Conservation (phyloP, 2,329 filamentous ascomycete species). For the Didymella pomorum region DNA sequence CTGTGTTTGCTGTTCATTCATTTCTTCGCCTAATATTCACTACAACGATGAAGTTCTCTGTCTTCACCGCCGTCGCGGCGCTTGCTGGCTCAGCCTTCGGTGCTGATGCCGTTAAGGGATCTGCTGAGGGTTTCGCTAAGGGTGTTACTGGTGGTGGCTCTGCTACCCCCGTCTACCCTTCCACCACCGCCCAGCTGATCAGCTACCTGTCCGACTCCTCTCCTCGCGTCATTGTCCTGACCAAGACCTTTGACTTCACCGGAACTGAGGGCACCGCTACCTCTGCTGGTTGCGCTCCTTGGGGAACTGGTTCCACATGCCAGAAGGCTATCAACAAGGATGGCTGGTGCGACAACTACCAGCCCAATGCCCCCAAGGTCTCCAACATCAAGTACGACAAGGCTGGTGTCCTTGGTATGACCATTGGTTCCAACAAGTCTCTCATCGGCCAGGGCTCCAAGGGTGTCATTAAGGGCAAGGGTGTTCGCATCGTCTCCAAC, state of each 20-base stretch:
- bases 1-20: conserved; percentile 35
- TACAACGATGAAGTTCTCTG: conserved; percentile 46
- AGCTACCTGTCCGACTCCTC: conserved; percentile 64
- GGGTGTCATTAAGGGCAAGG: conserved; percentile 67
- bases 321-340: conserved; percentile 67
- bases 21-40: conserved; percentile 17
- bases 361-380: conserved; percentile 59
- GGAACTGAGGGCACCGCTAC: conserved; percentile 63
- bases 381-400: conserved; percentile 59
- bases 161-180: conserved; percentile 34
- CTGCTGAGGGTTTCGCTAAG: conserved; percentile 40
- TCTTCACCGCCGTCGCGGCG: conserved; percentile 29
- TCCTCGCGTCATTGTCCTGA: conserved; percentile 66
- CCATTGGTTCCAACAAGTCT: conserved; percentile 65
- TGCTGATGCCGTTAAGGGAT: conserved; percentile 46
- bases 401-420: conserved; percentile 61
- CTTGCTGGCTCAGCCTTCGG: conserved; percentile 39
- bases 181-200: conserved; percentile 60
- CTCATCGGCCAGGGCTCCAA: conserved; percentile 62
- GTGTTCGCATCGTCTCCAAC: conserved; percentile 54
- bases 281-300: conserved; percentile 64
- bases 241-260: conserved; percentile 64
- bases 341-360: conserved; percentile 66
- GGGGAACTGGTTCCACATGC: conserved; percentile 60
- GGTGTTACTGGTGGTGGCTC: conserved; percentile 47